Evolutionary conservation across 805 yeast species (phyloP).

Genomic region (Candida krabiensis): DNA sequence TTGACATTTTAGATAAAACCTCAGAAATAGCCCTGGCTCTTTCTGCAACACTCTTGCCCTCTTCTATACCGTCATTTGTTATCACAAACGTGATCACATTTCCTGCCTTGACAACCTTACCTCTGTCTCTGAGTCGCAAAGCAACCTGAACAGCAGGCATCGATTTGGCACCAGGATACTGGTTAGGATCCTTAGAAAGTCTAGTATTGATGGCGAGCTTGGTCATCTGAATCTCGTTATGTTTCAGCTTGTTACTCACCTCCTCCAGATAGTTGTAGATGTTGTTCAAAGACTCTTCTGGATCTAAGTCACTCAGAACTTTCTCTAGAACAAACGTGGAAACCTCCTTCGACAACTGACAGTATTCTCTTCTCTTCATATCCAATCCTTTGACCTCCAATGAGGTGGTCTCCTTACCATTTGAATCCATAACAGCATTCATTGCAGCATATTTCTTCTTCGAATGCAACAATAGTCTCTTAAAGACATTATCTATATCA

Average conservation of each 20-base stretch:
- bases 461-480: slow-evolving; percentile 81
- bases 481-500: slow-evolving; percentile 92
- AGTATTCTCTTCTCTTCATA: slow-evolving; percentile 94
- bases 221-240: slow-evolving; percentile 61
- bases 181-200: slow-evolving; percentile 83
- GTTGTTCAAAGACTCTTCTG: slow-evolving; percentile 71
- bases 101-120: slow-evolving; percentile 85
- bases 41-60: slow-evolving; percentile 56
- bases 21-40: slow-evolving; percentile 85
- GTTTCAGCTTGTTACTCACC: slow-evolving; percentile 55
- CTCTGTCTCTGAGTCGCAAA: slow-evolving; percentile 70
- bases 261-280: slow-evolving; percentile 71
- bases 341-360: slow-evolving; percentile 87
- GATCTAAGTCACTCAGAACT: slow-evolving; percentile 69
- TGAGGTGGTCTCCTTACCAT: slow-evolving; percentile 55
- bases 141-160: slow-evolving; percentile 92
- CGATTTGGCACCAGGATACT: slow-evolving; percentile 79
- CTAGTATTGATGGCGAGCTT: slow-evolving; percentile 82
- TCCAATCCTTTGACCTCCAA: slow-evolving; percentile 96
- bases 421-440: slow-evolving; percentile 46
- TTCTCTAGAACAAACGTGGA: slow-evolving; percentile 74
- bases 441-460: slow-evolving; percentile 97
- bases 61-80: slow-evolving; percentile 43
- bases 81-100: slow-evolving; percentile 87
- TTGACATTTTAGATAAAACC: slow-evolving; percentile 50